Conservation (phyloP, 306 rosid species). For the Cucurbita maxima region DNA sequence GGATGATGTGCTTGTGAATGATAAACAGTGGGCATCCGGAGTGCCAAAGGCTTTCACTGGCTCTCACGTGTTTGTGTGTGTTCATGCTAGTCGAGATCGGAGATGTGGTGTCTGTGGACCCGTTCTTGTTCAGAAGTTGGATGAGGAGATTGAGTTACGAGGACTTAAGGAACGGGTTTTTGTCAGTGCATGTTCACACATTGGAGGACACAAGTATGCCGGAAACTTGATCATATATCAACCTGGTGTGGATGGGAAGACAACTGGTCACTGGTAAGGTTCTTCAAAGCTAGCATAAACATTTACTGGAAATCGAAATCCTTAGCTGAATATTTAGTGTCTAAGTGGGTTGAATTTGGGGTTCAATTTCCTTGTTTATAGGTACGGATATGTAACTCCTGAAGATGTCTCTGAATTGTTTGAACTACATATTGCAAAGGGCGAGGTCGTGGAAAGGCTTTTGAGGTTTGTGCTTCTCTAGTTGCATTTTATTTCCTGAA, state of each 20-base stretch:
- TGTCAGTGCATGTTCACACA: constrained; percentile 64
- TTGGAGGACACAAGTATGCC: constrained; percentile 89
- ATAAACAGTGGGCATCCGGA: constrained; percentile 49
- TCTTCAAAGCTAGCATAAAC: background rate
- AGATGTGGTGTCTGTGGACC: constrained; percentile 99
- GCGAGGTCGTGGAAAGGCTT: constrained; percentile 48
- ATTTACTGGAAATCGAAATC: background rate
- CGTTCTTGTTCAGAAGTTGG: constrained; percentile 45
- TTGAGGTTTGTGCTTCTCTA: constrained; percentile 46
- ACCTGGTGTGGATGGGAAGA: constrained; percentile 43
- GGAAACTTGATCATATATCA: constrained; percentile 67
- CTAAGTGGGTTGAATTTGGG: background rate
- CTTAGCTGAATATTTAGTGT: background rate
- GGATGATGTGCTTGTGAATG: constrained; percentile 67
- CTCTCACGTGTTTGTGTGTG: constrained; percentile 70
- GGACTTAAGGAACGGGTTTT: constrained; percentile 50
- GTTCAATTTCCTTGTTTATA: constrained; percentile 10
- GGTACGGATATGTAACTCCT: constrained; percentile 94
- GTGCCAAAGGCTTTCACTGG: constrained; percentile 38
- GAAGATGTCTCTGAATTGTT: constrained; percentile 73
- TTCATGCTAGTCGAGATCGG: constrained; percentile 80
- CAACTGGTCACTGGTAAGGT: constrained; percentile 71
- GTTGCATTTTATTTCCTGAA: background rate
- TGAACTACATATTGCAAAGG: constrained; percentile 59
- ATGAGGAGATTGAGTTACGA: constrained; percentile 44